Evolutionary conservation across 305 asterid species (phyloP).

Genomic region (Solanum hybrid): DNA sequence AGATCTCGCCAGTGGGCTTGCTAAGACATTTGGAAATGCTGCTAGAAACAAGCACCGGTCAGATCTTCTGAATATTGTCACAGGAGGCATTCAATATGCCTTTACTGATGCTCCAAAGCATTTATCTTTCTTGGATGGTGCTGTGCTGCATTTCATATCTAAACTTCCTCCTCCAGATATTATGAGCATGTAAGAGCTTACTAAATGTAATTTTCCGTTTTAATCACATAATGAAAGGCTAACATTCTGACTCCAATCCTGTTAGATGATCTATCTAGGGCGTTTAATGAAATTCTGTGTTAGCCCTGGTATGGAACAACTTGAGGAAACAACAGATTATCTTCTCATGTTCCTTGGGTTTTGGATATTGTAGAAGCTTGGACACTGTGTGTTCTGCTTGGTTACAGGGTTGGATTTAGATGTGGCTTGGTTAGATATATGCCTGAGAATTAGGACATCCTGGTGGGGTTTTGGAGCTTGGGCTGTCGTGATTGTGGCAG

Average conservation of each 20-base stretch:
- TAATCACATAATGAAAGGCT: neutral
- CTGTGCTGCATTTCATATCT: slow-evolving; percentile 50
- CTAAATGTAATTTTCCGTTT: neutral
- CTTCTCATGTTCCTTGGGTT: neutral
- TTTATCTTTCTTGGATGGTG: slow-evolving; percentile 74
- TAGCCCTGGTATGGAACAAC: neutral
- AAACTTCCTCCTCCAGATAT: slow-evolving; percentile 68
- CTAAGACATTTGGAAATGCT: slow-evolving; percentile 67
- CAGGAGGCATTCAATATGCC: slow-evolving; percentile 70
- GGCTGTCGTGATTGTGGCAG: neutral
- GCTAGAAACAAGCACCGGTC: slow-evolving; percentile 71
- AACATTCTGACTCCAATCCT: neutral
- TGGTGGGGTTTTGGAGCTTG: neutral
- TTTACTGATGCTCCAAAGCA: slow-evolving; percentile 76
- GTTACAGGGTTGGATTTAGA: neutral
- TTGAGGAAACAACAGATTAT: neutral
- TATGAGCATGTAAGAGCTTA: slow-evolving; percentile 62
- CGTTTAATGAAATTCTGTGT: neutral
- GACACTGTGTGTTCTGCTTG: neutral
- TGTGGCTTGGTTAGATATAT: neutral
- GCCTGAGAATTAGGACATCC: neutral
- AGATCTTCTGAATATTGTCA: slow-evolving; percentile 59
- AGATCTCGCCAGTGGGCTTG: slow-evolving; percentile 73
- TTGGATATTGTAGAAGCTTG: neutral
- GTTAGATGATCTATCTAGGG: neutral